Conservation (phyloP, 2,329 filamentous ascomycete species). For the Ceratocystis ficicola region DNA sequence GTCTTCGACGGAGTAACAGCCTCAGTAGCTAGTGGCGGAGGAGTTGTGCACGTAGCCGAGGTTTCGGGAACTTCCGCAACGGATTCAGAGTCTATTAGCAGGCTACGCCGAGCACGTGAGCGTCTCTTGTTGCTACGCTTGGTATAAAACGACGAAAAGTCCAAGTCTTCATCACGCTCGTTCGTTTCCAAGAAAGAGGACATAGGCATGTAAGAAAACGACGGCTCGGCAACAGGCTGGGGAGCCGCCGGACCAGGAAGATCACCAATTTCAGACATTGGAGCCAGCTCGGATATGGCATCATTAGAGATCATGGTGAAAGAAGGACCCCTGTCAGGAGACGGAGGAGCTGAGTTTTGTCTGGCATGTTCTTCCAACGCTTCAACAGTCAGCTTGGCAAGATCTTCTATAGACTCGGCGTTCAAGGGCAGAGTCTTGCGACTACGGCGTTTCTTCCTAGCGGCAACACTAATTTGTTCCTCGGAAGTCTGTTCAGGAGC, state of each 20-base stretch:
- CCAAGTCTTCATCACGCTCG: conserved; percentile 19
- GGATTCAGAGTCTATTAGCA: conserved; percentile 6
- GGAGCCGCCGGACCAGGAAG: not conserved
- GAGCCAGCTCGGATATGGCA: conserved; percentile 18
- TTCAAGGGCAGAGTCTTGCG: not conserved
- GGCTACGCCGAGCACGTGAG: conserved; percentile 8
- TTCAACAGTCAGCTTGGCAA: conserved; percentile 16
- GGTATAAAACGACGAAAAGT: conserved; percentile 17
- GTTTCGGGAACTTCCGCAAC: conserved; percentile 16
- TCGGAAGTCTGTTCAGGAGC: not conserved
- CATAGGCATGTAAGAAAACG: conserved; percentile 1
- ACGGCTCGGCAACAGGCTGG: not conserved
- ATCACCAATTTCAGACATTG: conserved; percentile 19
- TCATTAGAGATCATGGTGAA: conserved; percentile 1
- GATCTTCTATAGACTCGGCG: not conserved
- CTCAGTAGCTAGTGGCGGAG: not conserved
- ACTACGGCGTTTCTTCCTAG: conserved; percentile 15
- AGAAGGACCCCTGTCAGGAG: conserved; percentile 11
- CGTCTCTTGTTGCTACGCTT: conserved; percentile 16
- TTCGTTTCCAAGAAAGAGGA: conserved; percentile 3
- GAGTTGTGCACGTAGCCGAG: not conserved
- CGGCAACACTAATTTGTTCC: not conserved
- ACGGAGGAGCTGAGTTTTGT: conserved; percentile 10
- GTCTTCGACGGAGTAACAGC: not conserved
- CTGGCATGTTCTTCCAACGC: conserved; percentile 16